These are phyloP conservation scores for Anthostomella pinea DNA, from an alignment of 2,329 filamentous ascomycete genomes.

Conservation along the genomic window DNA sequence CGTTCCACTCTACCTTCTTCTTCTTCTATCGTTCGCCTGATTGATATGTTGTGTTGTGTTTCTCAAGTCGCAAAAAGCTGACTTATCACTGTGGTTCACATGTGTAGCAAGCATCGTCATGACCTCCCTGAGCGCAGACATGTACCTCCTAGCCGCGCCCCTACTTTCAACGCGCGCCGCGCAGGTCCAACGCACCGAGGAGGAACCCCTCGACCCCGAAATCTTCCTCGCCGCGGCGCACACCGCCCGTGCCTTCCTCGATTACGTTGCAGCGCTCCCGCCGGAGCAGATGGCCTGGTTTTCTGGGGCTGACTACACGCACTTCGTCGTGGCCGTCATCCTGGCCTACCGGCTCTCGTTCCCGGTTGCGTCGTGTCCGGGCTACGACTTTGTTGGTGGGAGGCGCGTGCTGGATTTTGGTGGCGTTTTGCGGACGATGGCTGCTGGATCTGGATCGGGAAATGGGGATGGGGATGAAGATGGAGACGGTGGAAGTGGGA, in stretches of 20 bases:
- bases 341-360: conserved; percentile 47
- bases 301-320: conserved; percentile 41
- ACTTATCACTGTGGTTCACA: too few species aligned
- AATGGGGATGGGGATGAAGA: conserved; percentile 1
- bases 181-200: too few species aligned
- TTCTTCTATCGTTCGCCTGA: background rate
- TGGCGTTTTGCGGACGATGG: conserved; percentile 6
- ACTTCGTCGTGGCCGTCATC: conserved; percentile 40
- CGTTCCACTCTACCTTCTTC: too few species aligned
- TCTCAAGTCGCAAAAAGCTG: background rate
- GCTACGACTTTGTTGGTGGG: conserved; percentile 37
- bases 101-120: conserved; percentile 33
- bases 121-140: conserved; percentile 34
- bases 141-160: conserved; percentile 39
- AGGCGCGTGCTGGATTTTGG: conserved; percentile 39
- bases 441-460: background rate
- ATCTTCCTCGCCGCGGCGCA: conserved; percentile 21
- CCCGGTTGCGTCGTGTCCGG: conserved; percentile 38
- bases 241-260: conserved; percentile 32
- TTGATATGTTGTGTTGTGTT: background rate
- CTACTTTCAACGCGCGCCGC: too few species aligned
- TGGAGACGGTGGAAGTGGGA: conserved; percentile 8
- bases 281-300: conserved; percentile 35
- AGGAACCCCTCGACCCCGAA: conserved; percentile 18
- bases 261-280: conserved; percentile 26